These are phyloP conservation scores for Cucurbita ficifolia DNA, from an alignment of 306 rosid species.

Conservation along the genomic window DNA sequence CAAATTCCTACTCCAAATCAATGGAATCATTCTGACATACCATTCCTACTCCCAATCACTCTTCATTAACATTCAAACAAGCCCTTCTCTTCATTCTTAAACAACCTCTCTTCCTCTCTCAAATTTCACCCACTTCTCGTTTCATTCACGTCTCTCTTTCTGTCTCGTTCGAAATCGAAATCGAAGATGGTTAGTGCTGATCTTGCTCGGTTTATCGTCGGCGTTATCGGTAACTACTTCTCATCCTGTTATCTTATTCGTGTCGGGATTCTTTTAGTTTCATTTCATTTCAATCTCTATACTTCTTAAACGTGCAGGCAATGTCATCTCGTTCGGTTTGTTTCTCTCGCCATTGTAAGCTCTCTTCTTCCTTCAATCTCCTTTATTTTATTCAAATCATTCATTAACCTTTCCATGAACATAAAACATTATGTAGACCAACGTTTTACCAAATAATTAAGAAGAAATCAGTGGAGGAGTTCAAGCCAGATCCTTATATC, in stretches of 20 bases:
- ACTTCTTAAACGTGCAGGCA: conserved; percentile 32
- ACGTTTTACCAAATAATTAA: conserved; percentile 38
- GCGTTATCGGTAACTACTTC: background rate
- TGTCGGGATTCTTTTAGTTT: background rate
- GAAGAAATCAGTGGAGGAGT: conserved; percentile 48
- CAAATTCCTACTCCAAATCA: background rate
- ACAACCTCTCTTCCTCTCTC: background rate
- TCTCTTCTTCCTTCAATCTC: no score
- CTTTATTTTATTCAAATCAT: no score
- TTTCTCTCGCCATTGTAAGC: conserved; percentile 64
- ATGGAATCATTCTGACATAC: background rate
- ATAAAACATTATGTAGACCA: conserved; percentile 24
- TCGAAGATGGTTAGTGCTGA: background rate
- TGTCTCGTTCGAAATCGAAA: background rate
- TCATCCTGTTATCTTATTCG: background rate
- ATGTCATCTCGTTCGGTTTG: conserved; percentile 43
- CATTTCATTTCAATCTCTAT: background rate
- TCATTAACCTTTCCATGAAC: no score
- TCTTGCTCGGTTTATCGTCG: background rate
- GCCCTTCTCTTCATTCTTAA: background rate
- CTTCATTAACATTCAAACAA: background rate
- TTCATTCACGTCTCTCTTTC: background rate
- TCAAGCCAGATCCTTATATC: conserved; percentile 46
- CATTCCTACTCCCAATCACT: background rate
- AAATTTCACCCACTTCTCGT: background rate